Base-by-base conservation (phyloP, 129 eudicot species). In the Arctium minus region DNA sequence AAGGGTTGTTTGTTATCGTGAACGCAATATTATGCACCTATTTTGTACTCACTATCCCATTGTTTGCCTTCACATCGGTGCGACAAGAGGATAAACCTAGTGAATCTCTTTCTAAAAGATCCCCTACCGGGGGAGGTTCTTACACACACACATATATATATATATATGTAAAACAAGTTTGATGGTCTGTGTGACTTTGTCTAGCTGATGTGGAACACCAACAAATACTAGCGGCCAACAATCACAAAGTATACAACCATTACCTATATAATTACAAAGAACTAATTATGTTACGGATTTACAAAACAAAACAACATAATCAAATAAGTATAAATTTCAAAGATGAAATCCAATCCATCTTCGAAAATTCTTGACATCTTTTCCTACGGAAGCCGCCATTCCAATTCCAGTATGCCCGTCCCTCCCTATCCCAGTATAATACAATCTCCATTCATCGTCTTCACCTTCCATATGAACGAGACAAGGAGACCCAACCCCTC, bases 381-480 rank as follows among this genome's bases (percentile, higher is more conserved):
- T 87, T 10, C 94, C 98, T 76, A 86, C 71, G 4, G 97, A 92
- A 12, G 91, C 86, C 1, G 98, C 97, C 97, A 95, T 74, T 70
- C 98, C 98, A 39, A 95, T 92, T 67, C 98, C 97, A 0, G 81
- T 81, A 29, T 76, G 88, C 9, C 96, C 93, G 40, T 40, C 85
- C 71, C 79, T 60, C 27, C 93, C 97, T 46, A 91, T n/a, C 68
- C 98, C 98, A 83, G 85, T 87, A 75, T 92, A 95, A 75, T 92
- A 92, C 92, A 95, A 72, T 78, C 97, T 95, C 98, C 98, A 95
- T 86, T 91, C 93, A 72, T 95, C 97, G 17, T 65, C 85, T 17
- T 88, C 96, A 6, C 96, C 97, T 48, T 94, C 94, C 97, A 95
- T 92, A 73, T 92, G 90, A 74, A 92, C 98, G 46, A 95, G 88